phyloP scores from a whole-genome alignment of 106 monocot genomes.

The Allium cepa region DNA sequence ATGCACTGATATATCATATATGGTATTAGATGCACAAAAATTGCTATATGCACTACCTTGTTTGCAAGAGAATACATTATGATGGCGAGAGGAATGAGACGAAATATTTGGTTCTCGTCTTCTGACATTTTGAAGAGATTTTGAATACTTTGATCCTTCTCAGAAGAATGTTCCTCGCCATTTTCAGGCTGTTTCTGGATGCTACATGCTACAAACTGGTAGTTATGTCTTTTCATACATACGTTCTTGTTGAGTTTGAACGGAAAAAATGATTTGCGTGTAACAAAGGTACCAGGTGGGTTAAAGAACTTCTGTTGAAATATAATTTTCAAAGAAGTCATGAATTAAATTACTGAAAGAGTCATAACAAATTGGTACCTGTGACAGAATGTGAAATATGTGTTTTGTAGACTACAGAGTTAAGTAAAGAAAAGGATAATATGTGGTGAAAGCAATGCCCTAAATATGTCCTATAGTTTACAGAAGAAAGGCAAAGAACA shows the following conservation, averaged over 20 bases:
- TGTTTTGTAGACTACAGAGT: background rate
- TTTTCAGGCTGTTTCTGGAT: background rate
- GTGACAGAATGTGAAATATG: background rate
- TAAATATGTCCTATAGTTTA: background rate
- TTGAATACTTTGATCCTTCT: background rate
- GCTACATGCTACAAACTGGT: background rate
- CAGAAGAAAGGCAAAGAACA: background rate
- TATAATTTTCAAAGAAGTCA: background rate
- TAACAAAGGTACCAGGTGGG: background rate
- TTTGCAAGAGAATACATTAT: background rate
- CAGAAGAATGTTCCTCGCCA: background rate
- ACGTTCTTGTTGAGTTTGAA: background rate
- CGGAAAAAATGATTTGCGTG: background rate
- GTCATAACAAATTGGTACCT: too few relatives aligned
- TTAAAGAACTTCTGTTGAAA: background rate
- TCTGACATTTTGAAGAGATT: background rate
- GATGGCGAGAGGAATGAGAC: background rate
- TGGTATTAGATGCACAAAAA: background rate
- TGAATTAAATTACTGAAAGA: background rate
- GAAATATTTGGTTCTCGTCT: background rate
- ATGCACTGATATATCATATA: background rate
- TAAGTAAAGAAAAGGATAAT: slow-evolving; percentile 4
- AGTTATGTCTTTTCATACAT: background rate
- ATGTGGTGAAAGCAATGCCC: slow-evolving; percentile 9
- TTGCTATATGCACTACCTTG: background rate